Conservation (phyloP, 345 rosid species). For the Citrus sinensis region DVS_A1.0 CM039164.1:26628001-26628500, state of each 20-base stretch:
- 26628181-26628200: background rate
- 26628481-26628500: background rate
- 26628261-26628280: background rate
- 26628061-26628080: no score
- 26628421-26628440: slow-evolving; percentile 24
- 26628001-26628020: no score
- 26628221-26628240: slow-evolving; percentile 8
- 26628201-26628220: background rate
- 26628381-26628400: background rate
- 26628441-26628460: slow-evolving; percentile 7
- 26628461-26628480: slow-evolving; percentile 8
- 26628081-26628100: no score
- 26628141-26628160: background rate
- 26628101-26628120: no score
- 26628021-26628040: no score
- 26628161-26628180: background rate
- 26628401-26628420: background rate
- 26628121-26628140: background rate
- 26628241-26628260: background rate
- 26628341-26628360: background rate
- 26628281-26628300: background rate
- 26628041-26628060: no score
- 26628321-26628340: background rate
- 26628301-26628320: background rate
- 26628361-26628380: slow-evolving; percentile 2